phyloP scores from a whole-genome alignment of 1,284 basidiomycete genomes.

The Moesziomyces globuligerus region DNA sequence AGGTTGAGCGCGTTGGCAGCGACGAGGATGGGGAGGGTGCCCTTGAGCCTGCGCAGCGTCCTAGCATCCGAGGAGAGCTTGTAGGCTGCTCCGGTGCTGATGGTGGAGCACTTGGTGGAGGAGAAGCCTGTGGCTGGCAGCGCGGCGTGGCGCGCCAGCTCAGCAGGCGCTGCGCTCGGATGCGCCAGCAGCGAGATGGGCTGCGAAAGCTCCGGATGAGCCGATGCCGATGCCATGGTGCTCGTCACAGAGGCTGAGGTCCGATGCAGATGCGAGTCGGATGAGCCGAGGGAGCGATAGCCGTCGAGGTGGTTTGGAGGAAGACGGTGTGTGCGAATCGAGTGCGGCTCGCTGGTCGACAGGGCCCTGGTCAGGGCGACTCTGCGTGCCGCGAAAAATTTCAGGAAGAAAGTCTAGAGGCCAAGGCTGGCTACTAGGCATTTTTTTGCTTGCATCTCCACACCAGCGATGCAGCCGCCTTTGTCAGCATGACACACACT shows the following conservation, averaged over 20 bases:
- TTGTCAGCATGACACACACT: too few species aligned
- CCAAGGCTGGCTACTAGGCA: too few species aligned
- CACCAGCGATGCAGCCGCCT: too few species aligned
- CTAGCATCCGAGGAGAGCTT: slow-evolving; percentile 39
- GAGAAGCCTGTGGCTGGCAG: slow-evolving; percentile 29
- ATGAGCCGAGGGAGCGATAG: not conserved
- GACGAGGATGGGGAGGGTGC: slow-evolving; percentile 35
- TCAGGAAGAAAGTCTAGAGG: too few species aligned
- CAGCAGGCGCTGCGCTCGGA: slow-evolving; percentile 21
- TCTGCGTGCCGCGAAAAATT: too few species aligned
- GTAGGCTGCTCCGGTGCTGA: slow-evolving; percentile 40
- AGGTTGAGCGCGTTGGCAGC: slow-evolving; percentile 40
- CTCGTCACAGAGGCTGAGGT: too few species aligned
- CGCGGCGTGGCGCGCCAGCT: slow-evolving; percentile 27
- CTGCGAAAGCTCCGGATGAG: slow-evolving; percentile 28
- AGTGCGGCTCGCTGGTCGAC: too few species aligned
- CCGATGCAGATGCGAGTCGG: too few species aligned
- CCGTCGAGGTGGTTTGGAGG: too few species aligned
- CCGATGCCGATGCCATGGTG: slow-evolving; percentile 37
- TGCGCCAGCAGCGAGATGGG: slow-evolving; percentile 36
- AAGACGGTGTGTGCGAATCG: too few species aligned
- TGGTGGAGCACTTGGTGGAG: slow-evolving; percentile 22
- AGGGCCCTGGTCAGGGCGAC: too few species aligned
- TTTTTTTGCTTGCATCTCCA: too few species aligned
- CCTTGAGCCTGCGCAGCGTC: slow-evolving; percentile 33